These are phyloP conservation scores for Colletotrichum sp. DNA, from an alignment of 2,329 filamentous ascomycete species.

Conservation along the genomic window DNA sequence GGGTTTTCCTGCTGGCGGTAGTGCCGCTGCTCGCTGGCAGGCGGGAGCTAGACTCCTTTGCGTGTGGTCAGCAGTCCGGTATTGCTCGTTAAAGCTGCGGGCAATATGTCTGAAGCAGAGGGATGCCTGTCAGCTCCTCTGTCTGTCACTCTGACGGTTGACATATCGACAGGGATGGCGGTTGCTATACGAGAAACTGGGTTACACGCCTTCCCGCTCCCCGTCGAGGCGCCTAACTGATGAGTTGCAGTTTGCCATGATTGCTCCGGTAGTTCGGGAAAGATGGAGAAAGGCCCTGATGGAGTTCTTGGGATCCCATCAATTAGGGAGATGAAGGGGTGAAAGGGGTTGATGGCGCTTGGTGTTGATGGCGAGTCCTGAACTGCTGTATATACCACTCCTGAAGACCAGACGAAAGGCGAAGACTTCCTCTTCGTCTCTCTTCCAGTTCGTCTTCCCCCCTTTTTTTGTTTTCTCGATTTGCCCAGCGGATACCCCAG, in stretches of 20 bases:
- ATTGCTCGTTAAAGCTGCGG: neutral
- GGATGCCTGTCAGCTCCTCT: slow-evolving; percentile 2
- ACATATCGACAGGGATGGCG: neutral
- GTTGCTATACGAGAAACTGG: neutral
- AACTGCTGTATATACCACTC: neutral
- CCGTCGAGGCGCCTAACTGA: neutral
- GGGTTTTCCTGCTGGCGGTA: neutral
- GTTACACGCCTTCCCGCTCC: neutral
- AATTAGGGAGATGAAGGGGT: slow-evolving; percentile 7
- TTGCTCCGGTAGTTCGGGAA: neutral
- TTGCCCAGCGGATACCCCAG: neutral
- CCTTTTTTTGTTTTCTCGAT: neutral
- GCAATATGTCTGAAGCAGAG: neutral
- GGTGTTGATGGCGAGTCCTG: neutral
- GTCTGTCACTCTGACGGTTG: neutral
- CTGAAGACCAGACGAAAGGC: neutral
- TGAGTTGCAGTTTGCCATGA: neutral
- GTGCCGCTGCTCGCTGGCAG: neutral
- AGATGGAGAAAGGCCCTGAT: neutral
- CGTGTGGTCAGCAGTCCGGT: neutral
- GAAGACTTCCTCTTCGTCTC: neutral
- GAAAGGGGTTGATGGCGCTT: neutral
- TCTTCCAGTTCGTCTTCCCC: neutral
- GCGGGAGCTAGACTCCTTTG: neutral
- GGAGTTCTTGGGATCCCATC: slow-evolving; percentile 4